These are phyloP conservation scores for Castanopsis chinensis DNA, from an alignment of 306 rosid genomes.

Conservation along the genomic window DNA sequence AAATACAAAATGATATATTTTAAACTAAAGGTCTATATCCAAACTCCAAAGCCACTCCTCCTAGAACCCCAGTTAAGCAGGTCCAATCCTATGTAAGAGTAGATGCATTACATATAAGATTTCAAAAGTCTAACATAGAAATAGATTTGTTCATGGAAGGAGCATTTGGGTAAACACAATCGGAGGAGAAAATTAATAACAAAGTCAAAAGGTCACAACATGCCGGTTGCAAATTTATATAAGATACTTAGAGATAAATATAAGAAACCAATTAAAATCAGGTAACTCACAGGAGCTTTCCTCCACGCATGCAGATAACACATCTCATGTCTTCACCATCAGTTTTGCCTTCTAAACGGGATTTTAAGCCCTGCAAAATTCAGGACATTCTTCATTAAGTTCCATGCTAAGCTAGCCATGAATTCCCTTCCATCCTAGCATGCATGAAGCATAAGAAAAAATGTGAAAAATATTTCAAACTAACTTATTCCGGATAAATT, in stretches of 20 bases:
- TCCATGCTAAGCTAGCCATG: slow-evolving; percentile 3
- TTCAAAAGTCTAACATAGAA: not conserved
- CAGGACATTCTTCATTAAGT: slow-evolving; percentile 4
- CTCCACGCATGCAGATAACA: slow-evolving; percentile 27
- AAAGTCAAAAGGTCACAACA: not conserved
- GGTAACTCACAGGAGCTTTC: slow-evolving; percentile 36
- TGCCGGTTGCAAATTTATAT: not conserved
- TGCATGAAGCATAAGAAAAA: slow-evolving; percentile 6
- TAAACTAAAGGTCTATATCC: not conserved
- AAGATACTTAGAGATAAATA: not conserved
- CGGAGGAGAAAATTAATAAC: not conserved
- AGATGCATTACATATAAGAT: not conserved
- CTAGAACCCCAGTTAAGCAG: not conserved
- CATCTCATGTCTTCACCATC: slow-evolving; percentile 12
- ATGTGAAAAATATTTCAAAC: slow-evolving; percentile 10
- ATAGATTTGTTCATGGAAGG: not conserved
- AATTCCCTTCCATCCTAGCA: slow-evolving; percentile 26
- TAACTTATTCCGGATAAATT: not conserved
- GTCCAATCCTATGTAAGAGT: not conserved
- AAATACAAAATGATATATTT: not conserved
- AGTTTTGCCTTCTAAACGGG: not conserved
- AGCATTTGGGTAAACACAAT: not conserved
- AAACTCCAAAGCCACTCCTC: not conserved
- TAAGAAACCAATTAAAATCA: not conserved
- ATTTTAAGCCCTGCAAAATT: not conserved